Conservation (phyloP, 139 green algal species). For the Closterium sp. region DNA sequence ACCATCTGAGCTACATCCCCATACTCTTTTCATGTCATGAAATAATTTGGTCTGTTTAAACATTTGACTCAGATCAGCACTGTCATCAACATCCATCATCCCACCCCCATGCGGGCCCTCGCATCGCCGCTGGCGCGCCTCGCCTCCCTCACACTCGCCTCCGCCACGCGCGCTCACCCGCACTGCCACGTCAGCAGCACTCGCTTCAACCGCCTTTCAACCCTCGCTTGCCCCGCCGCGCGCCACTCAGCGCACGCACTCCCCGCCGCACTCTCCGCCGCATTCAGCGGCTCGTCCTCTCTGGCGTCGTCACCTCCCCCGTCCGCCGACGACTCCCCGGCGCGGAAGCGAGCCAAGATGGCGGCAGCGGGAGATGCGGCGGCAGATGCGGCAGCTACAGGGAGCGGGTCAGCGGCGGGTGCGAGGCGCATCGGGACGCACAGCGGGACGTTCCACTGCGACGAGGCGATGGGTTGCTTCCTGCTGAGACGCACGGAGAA, state of each 20-base stretch:
- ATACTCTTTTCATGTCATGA: too few species aligned
- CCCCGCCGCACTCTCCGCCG: not conserved
- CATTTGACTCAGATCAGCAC: too few species aligned
- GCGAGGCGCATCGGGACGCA: slow-evolving; percentile 60
- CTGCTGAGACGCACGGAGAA: slow-evolving; percentile 57
- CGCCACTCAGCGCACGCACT: not conserved
- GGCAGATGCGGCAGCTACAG: not conserved
- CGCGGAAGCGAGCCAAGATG: not conserved
- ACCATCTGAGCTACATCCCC: not conserved
- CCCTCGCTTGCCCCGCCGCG: not conserved
- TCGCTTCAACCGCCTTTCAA: not conserved
- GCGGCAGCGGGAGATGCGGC: not conserved
- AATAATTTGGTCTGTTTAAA: too few species aligned
- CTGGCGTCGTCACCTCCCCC: not conserved
- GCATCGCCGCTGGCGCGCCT: not conserved
- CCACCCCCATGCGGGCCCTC: not conserved
- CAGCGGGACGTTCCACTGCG: slow-evolving; percentile 93
- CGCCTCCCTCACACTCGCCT: not conserved
- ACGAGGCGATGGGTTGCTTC: slow-evolving; percentile 93
- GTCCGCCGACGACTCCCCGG: not conserved
- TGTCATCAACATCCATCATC: too few species aligned
- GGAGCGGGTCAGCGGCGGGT: not conserved
- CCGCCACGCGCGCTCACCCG: not conserved
- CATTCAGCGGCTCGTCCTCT: not conserved
- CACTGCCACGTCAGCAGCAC: not conserved